Base-by-base conservation (phyloP, 805 yeast species). In the Schizosaccharomyces lindneri region DNA sequence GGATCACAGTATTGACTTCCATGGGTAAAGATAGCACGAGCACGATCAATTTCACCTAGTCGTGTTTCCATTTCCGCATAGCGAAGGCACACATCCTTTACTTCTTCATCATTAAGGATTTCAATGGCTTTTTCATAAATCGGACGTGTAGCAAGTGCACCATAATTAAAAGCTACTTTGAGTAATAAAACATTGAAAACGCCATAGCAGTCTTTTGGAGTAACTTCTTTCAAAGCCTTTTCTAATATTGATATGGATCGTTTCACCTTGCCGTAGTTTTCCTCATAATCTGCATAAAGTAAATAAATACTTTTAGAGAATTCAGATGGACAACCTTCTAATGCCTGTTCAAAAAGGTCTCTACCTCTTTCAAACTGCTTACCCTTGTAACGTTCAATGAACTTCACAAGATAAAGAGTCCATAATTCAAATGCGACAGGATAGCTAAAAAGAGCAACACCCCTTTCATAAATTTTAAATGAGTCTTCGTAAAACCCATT, bases 261-360 rank as follows among this genome's bases (percentile, higher is more conserved):
- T 24, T 78, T 68, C 4, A 75, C 66, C 2, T 79, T 73, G 0
- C 88, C 88, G 29, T 71, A 64, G 0, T 70, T 72, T 64, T 77
- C 78, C 67, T 88, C 95, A 66, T 79, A 80, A 43, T 80, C 71
- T 1, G 83, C 79, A 68, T 84, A 86, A 46, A 79, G 66, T 1
- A 81, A 62, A 64, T 74, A 77, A 0, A 87, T 71, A 0, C 79
- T 69, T 62, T 78, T 77, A 59, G 77, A 73, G n/a, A 75, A 66
- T 27, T 75, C 70, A 0, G 71, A 60, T 0, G 85, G 84, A 64
- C 85, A 75, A 0, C 69, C 73, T 4, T 72, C 74, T 3, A 85
- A 65, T 4, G 87, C 78, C 55, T 81, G 80, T 59, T 87, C 95
- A 71, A 85, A 88, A 17, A 84, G 67, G 63, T 85, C 95, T 46